phyloP scores from a whole-genome alignment of 495 filamentous ascomycete genomes.

The Aspergillus conjunctus region DNA sequence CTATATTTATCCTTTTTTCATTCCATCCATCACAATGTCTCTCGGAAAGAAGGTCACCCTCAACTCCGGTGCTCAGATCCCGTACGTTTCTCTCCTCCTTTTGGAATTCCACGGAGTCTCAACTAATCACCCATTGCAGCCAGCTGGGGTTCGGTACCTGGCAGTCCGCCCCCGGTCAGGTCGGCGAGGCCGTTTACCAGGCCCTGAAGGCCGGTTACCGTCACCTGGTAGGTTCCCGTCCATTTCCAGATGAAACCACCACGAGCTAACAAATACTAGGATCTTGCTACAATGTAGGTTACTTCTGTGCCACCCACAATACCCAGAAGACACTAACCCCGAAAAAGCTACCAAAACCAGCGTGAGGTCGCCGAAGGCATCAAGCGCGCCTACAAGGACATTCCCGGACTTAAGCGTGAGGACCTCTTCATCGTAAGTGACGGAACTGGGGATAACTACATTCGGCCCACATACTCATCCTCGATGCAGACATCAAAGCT shows the following conservation, averaged over 20 bases:
- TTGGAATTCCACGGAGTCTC: background rate
- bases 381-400: constrained; percentile 48
- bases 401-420: constrained; percentile 53
- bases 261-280: constrained; percentile 32
- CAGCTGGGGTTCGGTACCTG: constrained; percentile 59
- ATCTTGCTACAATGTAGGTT: constrained; percentile 49
- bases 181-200: constrained; percentile 54
- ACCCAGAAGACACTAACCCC: constrained; percentile 39
- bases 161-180: constrained; percentile 56
- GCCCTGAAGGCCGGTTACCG: constrained; percentile 59
- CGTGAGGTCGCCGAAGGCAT: constrained; percentile 48
- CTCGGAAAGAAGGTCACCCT: constrained; percentile 49
- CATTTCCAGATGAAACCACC: background rate
- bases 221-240: constrained; percentile 45
- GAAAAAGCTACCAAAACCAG: constrained; percentile 54
- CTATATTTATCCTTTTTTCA: constrained; percentile 12
- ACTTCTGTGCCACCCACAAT: background rate
- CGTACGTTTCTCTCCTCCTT: constrained; percentile 33
- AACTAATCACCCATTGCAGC: constrained; percentile 26
- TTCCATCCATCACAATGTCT: constrained; percentile 42
- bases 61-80: constrained; percentile 47
- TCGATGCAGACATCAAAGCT: constrained; percentile 48
- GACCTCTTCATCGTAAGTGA: constrained; percentile 51
- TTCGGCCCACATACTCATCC: constrained; percentile 1
- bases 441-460: background rate